phyloP scores from a whole-genome alignment of 2,329 filamentous ascomycete species.

The Alternaria dauci region DNA sequence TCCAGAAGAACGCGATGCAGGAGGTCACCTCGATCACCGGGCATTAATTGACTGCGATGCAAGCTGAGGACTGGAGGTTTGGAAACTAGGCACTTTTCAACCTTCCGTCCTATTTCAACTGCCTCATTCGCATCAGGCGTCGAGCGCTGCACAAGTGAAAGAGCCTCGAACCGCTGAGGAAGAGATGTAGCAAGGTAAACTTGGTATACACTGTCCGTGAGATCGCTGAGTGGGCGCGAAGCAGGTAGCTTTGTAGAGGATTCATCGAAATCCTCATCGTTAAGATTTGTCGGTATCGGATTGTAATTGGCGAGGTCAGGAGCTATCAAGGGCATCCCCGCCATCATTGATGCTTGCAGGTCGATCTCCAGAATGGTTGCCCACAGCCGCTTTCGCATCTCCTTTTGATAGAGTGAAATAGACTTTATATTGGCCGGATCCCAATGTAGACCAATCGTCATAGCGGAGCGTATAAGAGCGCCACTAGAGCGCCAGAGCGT shows the following conservation, averaged over 20 bases:
- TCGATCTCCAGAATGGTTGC: slow-evolving; percentile 55
- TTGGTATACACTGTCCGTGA: slow-evolving; percentile 31
- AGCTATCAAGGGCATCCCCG: slow-evolving; percentile 26
- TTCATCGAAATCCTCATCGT: slow-evolving; percentile 31
- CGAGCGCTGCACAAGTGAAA: slow-evolving; percentile 27
- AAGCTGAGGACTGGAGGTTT: slow-evolving; percentile 22
- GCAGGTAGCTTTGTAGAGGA: slow-evolving; percentile 14
- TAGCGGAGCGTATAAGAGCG: slow-evolving; percentile 52
- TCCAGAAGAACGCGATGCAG: slow-evolving; percentile 29
- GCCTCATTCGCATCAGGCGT: slow-evolving; percentile 20
- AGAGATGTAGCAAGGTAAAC: slow-evolving; percentile 28
- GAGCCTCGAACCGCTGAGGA: slow-evolving; percentile 24
- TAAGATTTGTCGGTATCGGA: slow-evolving; percentile 26
- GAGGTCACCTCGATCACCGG: slow-evolving; percentile 16
- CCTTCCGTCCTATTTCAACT: slow-evolving; percentile 17
- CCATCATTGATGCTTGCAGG: slow-evolving; percentile 38
- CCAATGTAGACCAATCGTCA: slow-evolving; percentile 55
- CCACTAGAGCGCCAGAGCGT: slow-evolving; percentile 42
- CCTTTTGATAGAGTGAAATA: slow-evolving; percentile 43
- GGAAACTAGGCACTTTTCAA: slow-evolving; percentile 18
- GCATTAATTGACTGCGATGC: slow-evolving; percentile 1
- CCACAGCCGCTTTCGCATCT: slow-evolving; percentile 57
- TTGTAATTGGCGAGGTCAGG: slow-evolving; percentile 19
- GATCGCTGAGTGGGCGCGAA: slow-evolving; percentile 10
- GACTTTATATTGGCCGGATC: slow-evolving; percentile 48